Conservation (phyloP, 2,329 filamentous ascomycete genomes). For the Botryosphaeria dothidea region DNA sequence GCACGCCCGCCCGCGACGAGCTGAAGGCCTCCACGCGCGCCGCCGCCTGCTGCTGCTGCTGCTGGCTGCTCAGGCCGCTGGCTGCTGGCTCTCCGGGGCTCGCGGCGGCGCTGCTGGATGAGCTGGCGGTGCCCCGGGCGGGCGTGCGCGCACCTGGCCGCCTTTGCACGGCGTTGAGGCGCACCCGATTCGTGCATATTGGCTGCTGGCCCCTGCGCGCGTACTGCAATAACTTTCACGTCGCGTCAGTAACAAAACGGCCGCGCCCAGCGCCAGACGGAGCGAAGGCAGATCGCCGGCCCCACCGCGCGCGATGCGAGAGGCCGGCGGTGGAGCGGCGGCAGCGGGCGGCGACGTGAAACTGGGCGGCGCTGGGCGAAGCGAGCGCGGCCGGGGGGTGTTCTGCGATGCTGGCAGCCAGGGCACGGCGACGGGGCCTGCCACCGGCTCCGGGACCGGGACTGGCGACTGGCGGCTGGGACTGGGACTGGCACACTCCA, state of each 20-base stretch:
- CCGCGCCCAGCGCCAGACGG: conserved; percentile 12
- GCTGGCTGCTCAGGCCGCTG: not conserved
- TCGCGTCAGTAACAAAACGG: conserved; percentile 17
- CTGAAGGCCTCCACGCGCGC: conserved; percentile 5
- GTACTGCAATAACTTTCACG: conserved; percentile 17
- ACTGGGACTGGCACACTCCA: not conserved
- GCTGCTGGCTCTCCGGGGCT: not conserved
- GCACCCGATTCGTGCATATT: conserved; percentile 17
- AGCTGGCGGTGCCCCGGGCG: conserved; percentile 10
- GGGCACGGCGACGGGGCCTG: not conserved
- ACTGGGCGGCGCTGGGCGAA: conserved; percentile 13
- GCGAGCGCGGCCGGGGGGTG: conserved; percentile 10
- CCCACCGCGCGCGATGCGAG: conserved; percentile 15
- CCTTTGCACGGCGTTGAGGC: conserved; percentile 2
- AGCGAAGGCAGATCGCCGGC: conserved; percentile 15
- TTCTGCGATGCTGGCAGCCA: not conserved
- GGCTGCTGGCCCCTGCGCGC: conserved; percentile 16
- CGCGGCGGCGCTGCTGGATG: conserved; percentile 15
- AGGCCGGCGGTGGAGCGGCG: conserved; percentile 13
- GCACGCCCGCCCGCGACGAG: not conserved
- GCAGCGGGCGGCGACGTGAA: conserved; percentile 14
- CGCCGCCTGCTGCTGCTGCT: not conserved
- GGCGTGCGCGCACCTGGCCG: conserved; percentile 15
- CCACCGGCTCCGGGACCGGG: not conserved
- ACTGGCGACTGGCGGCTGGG: not conserved